Conservation (phyloP, 352 stramenopile species). For the Phytophthora europaea region DNA sequence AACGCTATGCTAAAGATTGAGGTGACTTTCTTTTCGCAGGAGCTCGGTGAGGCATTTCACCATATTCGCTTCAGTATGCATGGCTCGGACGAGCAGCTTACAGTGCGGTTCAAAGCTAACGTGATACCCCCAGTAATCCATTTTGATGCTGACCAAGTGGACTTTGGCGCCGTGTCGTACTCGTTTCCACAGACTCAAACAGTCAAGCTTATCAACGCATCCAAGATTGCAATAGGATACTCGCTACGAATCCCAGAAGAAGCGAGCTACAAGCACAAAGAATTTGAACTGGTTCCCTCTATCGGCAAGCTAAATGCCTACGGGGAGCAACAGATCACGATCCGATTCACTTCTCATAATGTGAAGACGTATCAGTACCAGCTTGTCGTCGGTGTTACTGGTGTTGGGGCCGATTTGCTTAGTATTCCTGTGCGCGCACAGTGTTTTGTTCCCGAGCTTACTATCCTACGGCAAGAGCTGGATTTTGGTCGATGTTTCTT, state of each 20-base stretch:
- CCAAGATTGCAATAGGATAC: constrained; percentile 94
- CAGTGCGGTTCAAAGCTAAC: constrained; percentile 86
- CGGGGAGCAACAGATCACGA: constrained; percentile 80
- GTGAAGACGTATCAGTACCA: constrained; percentile 94
- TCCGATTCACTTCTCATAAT: constrained; percentile 90
- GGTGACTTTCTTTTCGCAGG: constrained; percentile 89
- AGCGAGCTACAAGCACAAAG: constrained; percentile 89
- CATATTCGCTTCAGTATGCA: constrained; percentile 87
- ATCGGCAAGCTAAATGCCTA: constrained; percentile 85
- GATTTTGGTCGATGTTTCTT: constrained; percentile 94
- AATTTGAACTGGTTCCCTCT: constrained; percentile 89
- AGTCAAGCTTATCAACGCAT: constrained; percentile 93
- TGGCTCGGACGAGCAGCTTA: constrained; percentile 88
- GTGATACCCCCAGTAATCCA: constrained; percentile 96
- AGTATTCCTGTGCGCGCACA: constrained; percentile 91
- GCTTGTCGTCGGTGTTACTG: constrained; percentile 92
- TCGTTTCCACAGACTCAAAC: constrained; percentile 86
- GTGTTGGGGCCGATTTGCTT: constrained; percentile 91
- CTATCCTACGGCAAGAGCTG: constrained; percentile 72
- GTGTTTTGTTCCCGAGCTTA: constrained; percentile 88
- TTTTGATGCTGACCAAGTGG: constrained; percentile 91
- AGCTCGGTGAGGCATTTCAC: constrained; percentile 91
- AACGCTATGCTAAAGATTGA: constrained; percentile 87
- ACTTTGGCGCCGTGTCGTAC: constrained; percentile 95
- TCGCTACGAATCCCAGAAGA: constrained; percentile 93